Evolutionary conservation across 495 filamentous ascomycete genomes (phyloP).

Genomic region (Podospora pseudoanserina): DNA sequence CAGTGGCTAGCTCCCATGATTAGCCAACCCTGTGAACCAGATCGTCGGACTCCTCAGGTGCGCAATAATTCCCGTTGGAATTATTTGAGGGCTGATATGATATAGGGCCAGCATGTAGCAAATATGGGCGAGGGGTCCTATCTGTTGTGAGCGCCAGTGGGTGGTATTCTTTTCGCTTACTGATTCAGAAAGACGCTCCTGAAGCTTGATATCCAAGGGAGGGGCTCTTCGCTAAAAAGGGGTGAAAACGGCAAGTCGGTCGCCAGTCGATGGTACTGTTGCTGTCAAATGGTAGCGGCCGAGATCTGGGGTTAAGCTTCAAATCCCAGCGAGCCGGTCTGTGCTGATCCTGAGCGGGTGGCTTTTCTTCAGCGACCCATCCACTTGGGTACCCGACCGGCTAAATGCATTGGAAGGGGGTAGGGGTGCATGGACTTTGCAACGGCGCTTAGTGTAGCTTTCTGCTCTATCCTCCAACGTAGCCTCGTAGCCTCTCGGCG

Average conservation of each 20-base stretch:
- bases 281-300: not conserved
- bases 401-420: slow-evolving; percentile 28
- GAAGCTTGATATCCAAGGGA: not conserved
- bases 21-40: slow-evolving; percentile 2
- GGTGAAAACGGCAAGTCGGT: slow-evolving; percentile 8
- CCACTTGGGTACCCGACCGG: slow-evolving; percentile 34
- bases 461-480: no score
- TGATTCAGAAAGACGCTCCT: not conserved
- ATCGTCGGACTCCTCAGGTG: slow-evolving; percentile 6
- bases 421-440: slow-evolving; percentile 22
- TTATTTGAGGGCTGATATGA: not conserved
- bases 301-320: slow-evolving; percentile 11
- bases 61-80: slow-evolving; percentile 6
- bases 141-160: not conserved
- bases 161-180: slow-evolving; percentile 5
- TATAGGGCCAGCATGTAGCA: not conserved
- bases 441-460: slow-evolving; percentile 26
- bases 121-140: not conserved
- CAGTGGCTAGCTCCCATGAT: not conserved
- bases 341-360: slow-evolving; percentile 36
- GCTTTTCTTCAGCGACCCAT: slow-evolving; percentile 33
- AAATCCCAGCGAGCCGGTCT: slow-evolving; percentile 26
- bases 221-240: slow-evolving; percentile 18
- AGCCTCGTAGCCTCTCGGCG: no score
- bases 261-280: slow-evolving; percentile 1